Conservation (phyloP, 345 rosid genomes). For the Bretschneidera sinensis region DNA sequence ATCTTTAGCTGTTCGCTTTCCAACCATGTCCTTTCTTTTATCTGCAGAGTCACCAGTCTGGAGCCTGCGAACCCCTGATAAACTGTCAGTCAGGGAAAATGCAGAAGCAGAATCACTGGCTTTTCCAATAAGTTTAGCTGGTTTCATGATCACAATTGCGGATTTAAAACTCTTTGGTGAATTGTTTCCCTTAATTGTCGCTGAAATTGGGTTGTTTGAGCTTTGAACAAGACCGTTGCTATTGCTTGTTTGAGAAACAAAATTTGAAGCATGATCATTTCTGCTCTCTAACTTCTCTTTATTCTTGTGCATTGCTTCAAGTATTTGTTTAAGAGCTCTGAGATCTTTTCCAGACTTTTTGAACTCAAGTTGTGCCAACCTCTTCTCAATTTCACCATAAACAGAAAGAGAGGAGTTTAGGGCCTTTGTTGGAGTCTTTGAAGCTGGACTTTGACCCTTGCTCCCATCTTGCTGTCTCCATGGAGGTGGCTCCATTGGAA, state of each 20-base stretch:
- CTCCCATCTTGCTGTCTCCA: constrained; percentile 57
- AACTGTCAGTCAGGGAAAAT: constrained; percentile 22
- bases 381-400: constrained; percentile 78
- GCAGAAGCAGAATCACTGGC: constrained; percentile 23
- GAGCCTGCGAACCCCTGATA: constrained; percentile 29
- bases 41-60: constrained; percentile 29
- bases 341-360: constrained; percentile 77
- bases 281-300: constrained; percentile 37
- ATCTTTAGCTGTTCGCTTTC: constrained; percentile 44
- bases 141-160: constrained; percentile 49
- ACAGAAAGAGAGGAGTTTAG: constrained; percentile 39
- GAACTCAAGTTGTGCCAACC: constrained; percentile 71
- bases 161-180: constrained; percentile 45
- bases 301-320: constrained; percentile 76
- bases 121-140: constrained; percentile 37
- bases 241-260: constrained; percentile 21
- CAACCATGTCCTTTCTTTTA: constrained; percentile 29
- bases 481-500: constrained; percentile 61
- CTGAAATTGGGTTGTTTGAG: constrained; percentile 30
- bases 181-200: constrained; percentile 28
- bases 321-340: constrained; percentile 80
- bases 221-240: constrained; percentile 26
- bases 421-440: constrained; percentile 27
- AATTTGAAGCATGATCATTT: constrained; percentile 30
- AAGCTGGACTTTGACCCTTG: constrained; percentile 38